Base-by-base conservation (phyloP, 1,139 yeast genomes). In the Kurtzmaniella natalensis region DNA sequence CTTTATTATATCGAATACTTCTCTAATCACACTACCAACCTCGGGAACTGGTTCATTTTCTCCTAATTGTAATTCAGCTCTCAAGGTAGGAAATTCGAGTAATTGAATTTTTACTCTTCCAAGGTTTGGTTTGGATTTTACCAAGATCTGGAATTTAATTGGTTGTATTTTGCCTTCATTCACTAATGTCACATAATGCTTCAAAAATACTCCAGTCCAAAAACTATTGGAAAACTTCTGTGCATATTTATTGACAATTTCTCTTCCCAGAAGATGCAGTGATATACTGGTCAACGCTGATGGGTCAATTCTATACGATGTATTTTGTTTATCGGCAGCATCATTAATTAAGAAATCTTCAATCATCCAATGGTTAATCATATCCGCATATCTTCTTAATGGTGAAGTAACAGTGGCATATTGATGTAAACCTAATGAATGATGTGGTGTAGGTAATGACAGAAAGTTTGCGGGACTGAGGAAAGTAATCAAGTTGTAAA, bases 371-470 rank as follows among this genome's bases (percentile, higher is more conserved):
- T 88, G 96, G 45, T 81, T 80, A 5, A 88, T 53, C 47, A 88
- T 60, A 55, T 92, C 98, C n/a, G 81, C 80, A 46, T 76, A 83
- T 44, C 98, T 64, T 56, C 98, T 67, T 42, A 92, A 66, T 2
- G 98, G 98, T 0, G 96, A 88, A 0, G 98, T 88, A 3, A 85
- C 80, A 25, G 87, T 85, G 6, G 84, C 69, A 50, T 92, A 88
- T 10, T 63, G 56, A 0, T 59, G 54, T 8, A 82, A 59, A 2
- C 94, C 95, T 30, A 88, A 59, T 38, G 83, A 76, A 20, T 68
- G 65, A 55, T 89, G 96, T 0, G 55, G 53, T 1, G 50, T 49
- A 49, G 51, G 72, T 37, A 39, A 60, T 45, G 43, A 65, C 48
- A 44, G 66, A 35, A 37, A 60, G 30, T 48, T 57, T 40, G 57